A percentile compares a stretch with the other conserved stretches of the same genome.
Evolutionary conservation across 768 basidiomycete species (phyloP).

Genomic region (Boletus speciosus): DNA sequence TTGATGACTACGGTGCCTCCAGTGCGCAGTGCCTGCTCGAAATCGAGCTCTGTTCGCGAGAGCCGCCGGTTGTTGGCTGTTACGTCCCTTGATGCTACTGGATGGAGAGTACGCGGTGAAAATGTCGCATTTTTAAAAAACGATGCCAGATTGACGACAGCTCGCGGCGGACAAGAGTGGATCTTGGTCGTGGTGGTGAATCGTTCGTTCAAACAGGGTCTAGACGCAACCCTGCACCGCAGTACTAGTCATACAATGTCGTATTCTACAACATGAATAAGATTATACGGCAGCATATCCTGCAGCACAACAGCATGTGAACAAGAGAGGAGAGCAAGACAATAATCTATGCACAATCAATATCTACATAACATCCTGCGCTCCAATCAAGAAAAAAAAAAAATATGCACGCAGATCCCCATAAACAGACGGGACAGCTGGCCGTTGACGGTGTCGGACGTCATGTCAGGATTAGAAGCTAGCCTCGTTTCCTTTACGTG

Average conservation of each 20-base stretch:
- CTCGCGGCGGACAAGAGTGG: background rate
- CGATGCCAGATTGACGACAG: slow-evolving; percentile 55
- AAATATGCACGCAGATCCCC: slow-evolving; percentile 28
- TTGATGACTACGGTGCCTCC: slow-evolving; percentile 66
- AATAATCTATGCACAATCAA: slow-evolving; percentile 35
- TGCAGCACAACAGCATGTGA: slow-evolving; percentile 17
- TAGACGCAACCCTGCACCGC: slow-evolving; percentile 21
- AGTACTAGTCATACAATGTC: slow-evolving; percentile 18
- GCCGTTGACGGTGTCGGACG: slow-evolving; percentile 1
- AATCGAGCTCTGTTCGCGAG: slow-evolving; percentile 77
- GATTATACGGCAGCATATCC: slow-evolving; percentile 30
- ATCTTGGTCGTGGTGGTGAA: background rate
- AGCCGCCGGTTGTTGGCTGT: slow-evolving; percentile 45
- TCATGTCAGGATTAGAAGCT: slow-evolving; percentile 11
- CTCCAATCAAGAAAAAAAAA: slow-evolving; percentile 28
- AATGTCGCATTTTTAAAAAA: slow-evolving; percentile 54
- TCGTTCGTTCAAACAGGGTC: slow-evolving; percentile 3
- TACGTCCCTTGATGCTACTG: slow-evolving; percentile 52
- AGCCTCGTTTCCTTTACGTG: slow-evolving; percentile 29
- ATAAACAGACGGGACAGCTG: slow-evolving; percentile 6
- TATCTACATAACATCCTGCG: slow-evolving; percentile 33
- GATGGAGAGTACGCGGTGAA: slow-evolving; percentile 50
- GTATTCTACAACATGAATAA: slow-evolving; percentile 33
- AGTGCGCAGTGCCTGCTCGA: slow-evolving; percentile 68
- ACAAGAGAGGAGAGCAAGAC: slow-evolving; percentile 11